A percentile compares a stretch with the other conserved stretches of the same genome.
These are phyloP conservation scores for Microcyclosporella mali DNA, from an alignment of 2,329 filamentous ascomycete species.

Conservation along the genomic window DNA sequence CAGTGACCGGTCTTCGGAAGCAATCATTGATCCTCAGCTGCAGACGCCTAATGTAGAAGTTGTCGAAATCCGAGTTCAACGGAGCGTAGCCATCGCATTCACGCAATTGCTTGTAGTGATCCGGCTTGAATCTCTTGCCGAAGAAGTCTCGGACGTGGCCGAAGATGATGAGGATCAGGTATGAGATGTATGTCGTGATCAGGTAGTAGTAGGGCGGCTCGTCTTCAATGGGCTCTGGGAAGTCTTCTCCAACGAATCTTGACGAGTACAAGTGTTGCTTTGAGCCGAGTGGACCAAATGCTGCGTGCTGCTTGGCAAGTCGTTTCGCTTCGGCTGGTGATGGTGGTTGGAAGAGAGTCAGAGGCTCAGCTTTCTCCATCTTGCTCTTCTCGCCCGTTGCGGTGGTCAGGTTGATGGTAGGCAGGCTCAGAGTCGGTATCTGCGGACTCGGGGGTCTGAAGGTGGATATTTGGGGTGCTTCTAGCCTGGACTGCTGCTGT, in stretches of 20 bases:
- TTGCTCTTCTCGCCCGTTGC: conserved; percentile 70
- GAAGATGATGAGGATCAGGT: conserved; percentile 89
- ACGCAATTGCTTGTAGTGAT: conserved; percentile 79
- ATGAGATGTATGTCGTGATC: conserved; percentile 96
- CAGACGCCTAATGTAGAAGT: conserved; percentile 88
- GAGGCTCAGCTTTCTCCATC: conserved; percentile 65
- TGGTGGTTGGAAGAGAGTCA: conserved; percentile 81
- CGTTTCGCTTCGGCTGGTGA: conserved; percentile 74
- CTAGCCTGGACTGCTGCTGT: conserved; percentile 19
- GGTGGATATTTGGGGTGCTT: conserved; percentile 45
- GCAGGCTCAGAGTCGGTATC: conserved; percentile 71
- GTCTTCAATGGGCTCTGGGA: conserved; percentile 81
- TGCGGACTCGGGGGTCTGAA: conserved; percentile 59
- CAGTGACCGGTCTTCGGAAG: conserved; percentile 86
- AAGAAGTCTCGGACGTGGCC: conserved; percentile 97
- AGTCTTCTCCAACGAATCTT: conserved; percentile 72
- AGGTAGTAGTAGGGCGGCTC: conserved; percentile 96
- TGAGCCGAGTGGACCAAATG: conserved; percentile 81
- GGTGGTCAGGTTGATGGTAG: conserved; percentile 86
- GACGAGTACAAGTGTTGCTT: conserved; percentile 82
- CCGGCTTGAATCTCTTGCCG: conserved; percentile 85
- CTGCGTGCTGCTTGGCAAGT: conserved; percentile 72
- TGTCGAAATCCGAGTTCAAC: conserved; percentile 96
- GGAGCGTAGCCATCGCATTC: conserved; percentile 85
- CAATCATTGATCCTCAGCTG: conserved; percentile 96